Evolutionary conservation across 345 rosid genomes (phyloP), one percentile per base, ranked within the genome.

Genomic region (Salix koriyanagi): DNA sequence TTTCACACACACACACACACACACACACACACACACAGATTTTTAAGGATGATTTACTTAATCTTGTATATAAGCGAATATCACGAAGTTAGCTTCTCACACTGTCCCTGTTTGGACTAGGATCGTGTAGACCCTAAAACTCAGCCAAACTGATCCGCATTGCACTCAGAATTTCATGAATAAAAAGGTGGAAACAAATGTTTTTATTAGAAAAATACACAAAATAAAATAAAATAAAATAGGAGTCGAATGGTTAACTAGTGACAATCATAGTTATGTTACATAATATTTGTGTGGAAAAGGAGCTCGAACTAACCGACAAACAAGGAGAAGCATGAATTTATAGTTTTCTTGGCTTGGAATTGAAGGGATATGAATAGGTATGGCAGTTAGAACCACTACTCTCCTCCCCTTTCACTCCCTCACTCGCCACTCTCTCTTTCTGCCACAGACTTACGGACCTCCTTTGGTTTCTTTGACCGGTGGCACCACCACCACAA

Each of bases 311-410:
- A 77, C 86, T 88, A 87, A 84, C 86, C 91, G 90, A 88, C 83
- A 84, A 80, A 80, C 71, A 84, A 82, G 87, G 90, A 80, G 89
- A 80, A 79, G 81, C 90, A 84, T 77, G 77, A 72, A 82, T 75
- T 58, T 58, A 9, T 81, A 64, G 85, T 84, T 90, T 90, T 85
- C 87, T 85, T 90, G 87, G 91, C 88, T 88, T 88, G 86, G 90
- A 89, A 88, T 84, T 80, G 90, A 88, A 89, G 91, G 83, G 87
- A 86, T 83, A 84, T 85, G 86, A 80, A 86, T 83, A 85, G 84
- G 76, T 77, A 60, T 81, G 91, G 84, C 86, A 85, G 89, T 85
- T 88, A 73, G 90, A 84, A 84, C 83, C 80, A 83, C 88, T 23
- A 58, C 64, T 61, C 72, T 67, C 72, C 39, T 75, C 79, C 67